phyloP scores from a whole-genome alignment of 2,329 filamentous ascomycete genomes.

The Chaetomium sp. region DNA sequence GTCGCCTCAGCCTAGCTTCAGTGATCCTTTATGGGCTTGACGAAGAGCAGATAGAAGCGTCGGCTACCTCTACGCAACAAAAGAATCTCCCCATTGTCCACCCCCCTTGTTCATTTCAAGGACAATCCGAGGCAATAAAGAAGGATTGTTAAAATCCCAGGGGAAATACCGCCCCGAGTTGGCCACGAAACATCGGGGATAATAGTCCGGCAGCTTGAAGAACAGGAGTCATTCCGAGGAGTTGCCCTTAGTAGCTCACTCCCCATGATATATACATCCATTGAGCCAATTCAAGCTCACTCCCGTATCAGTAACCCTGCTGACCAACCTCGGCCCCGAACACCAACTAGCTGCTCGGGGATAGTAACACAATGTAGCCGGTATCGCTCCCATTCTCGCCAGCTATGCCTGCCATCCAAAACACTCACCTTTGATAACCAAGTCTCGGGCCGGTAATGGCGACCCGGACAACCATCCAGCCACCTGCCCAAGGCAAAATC shows the following conservation, averaged over 20 bases:
- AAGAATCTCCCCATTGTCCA: neutral
- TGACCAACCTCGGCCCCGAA: neutral
- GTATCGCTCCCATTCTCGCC: neutral
- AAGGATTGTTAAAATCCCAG: neutral
- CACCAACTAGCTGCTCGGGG: neutral
- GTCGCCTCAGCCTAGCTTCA: neutral
- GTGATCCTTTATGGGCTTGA: neutral
- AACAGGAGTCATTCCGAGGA: neutral
- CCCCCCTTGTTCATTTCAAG: neutral
- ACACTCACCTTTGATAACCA: neutral
- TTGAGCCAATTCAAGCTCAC: neutral
- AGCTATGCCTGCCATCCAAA: neutral
- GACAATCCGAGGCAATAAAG: neutral
- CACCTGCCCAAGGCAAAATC: no score
- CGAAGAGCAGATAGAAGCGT: neutral
- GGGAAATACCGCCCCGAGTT: neutral
- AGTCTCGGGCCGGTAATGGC: neutral
- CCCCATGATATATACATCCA: neutral
- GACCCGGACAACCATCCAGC: neutral
- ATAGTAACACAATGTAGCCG: neutral
- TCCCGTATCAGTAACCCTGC: neutral
- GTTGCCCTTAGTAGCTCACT: neutral
- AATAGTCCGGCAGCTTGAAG: neutral
- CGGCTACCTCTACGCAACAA: neutral
- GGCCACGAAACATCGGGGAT: neutral